These are phyloP conservation scores for Kazachstania kunashirensis DNA, from an alignment of 805 yeast genomes.

Conservation along the genomic window DNA sequence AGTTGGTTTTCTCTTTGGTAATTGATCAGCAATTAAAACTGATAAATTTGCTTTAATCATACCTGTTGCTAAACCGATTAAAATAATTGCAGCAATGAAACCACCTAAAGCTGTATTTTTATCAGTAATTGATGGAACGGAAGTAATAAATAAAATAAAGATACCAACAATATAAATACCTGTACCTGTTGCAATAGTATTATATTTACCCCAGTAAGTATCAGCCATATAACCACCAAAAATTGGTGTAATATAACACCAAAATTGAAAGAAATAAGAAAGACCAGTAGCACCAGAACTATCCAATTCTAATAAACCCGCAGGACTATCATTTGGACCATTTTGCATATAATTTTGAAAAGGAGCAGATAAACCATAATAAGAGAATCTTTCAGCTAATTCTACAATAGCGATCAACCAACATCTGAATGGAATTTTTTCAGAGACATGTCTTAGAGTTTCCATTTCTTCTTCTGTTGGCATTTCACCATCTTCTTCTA, in stretches of 20 bases:
- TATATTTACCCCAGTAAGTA: conserved; percentile 62
- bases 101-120: conserved; percentile 53
- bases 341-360: conserved; percentile 73
- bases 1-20: conserved; percentile 49
- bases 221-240: conserved; percentile 71
- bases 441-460: conserved; percentile 28
- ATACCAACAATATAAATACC: conserved; percentile 53
- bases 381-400: conserved; percentile 72
- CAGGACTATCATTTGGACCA: conserved; percentile 32
- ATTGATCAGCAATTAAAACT: conserved; percentile 62
- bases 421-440: conserved; percentile 39
- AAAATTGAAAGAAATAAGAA: conserved; percentile 66
- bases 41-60: conserved; percentile 72
- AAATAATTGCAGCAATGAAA: conserved; percentile 33
- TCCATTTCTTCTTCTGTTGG: conserved; percentile 27
- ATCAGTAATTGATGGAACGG: conserved; percentile 48
- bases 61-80: conserved; percentile 72
- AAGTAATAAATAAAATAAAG: conserved; percentile 56
- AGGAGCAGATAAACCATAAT: conserved; percentile 68
- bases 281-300: conserved; percentile 60
- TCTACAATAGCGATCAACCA: conserved; percentile 58
- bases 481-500: conserved; percentile 51
- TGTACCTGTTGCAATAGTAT: conserved; percentile 54
- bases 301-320: conserved; percentile 53
- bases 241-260: conserved; percentile 75